These are phyloP conservation scores for Dacryopinax primogenitus DNA, from an alignment of 768 basidiomycete species.

Conservation along the genomic window DNA sequence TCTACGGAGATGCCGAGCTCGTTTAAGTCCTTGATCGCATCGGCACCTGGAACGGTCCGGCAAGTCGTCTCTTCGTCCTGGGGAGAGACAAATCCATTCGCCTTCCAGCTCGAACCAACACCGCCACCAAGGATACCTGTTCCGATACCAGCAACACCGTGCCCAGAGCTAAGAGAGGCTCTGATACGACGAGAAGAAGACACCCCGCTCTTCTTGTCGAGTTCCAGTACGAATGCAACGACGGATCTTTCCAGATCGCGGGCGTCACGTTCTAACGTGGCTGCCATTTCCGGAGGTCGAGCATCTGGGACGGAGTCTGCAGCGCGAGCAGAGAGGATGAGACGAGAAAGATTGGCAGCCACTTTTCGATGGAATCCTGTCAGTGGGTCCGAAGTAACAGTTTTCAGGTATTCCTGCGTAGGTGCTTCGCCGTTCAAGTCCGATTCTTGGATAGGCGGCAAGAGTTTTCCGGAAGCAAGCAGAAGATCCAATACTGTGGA, in stretches of 20 bases:
- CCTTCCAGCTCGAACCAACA: conserved; percentile 63
- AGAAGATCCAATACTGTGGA: background rate
- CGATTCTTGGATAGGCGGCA: background rate
- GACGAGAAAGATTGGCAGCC: conserved; percentile 75
- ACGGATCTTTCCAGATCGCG: conserved; percentile 23
- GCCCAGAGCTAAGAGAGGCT: conserved; percentile 24
- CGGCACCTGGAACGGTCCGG: conserved; percentile 36
- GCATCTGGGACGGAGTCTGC: conserved; percentile 30
- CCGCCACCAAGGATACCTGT: conserved; percentile 72
- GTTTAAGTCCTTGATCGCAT: conserved; percentile 44
- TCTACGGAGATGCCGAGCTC: conserved; percentile 15
- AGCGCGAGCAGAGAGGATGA: conserved; percentile 83
- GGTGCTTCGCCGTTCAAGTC: background rate
- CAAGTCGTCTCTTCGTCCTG: conserved; percentile 32
- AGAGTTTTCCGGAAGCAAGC: background rate
- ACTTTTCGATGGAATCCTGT: conserved; percentile 61
- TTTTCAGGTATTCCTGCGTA: background rate
- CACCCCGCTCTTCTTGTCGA: conserved; percentile 40
- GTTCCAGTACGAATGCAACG: conserved; percentile 22
- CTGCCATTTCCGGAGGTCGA: conserved; percentile 20
- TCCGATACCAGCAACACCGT: conserved; percentile 36
- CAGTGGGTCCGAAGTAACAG: background rate
- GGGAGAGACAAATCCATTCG: conserved; percentile 60
- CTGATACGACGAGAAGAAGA: conserved; percentile 36
- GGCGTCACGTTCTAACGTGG: conserved; percentile 22